Evolutionary conservation across 2,329 filamentous ascomycete genomes (phyloP).

Genomic region (Neofusicoccum cordaticola): DNA sequence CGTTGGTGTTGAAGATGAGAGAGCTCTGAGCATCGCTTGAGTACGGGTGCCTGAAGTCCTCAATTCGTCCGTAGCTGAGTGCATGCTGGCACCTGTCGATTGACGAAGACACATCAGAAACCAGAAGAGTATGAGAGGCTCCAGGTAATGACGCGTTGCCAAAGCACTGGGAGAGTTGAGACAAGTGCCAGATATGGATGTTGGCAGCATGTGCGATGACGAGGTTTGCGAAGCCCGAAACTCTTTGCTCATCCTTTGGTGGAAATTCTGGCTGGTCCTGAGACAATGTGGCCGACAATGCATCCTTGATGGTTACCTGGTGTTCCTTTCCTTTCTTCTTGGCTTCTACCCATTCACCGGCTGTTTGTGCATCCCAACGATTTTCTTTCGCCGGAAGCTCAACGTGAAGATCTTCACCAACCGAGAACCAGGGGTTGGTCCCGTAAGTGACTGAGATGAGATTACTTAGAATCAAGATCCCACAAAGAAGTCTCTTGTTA

Average conservation of each 20-base stretch:
- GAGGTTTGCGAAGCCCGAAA: slow-evolving; percentile 27
- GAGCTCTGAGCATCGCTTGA: slow-evolving; percentile 28
- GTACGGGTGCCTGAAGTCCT: slow-evolving; percentile 18
- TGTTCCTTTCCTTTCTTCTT: slow-evolving; percentile 9
- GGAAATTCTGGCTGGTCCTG: slow-evolving; percentile 17
- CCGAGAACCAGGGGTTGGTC: slow-evolving; percentile 31
- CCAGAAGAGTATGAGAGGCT: not conserved
- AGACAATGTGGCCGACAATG: slow-evolving; percentile 26
- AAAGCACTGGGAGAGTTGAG: slow-evolving; percentile 32
- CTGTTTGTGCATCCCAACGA: slow-evolving; percentile 30
- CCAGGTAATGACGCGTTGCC: slow-evolving; percentile 3
- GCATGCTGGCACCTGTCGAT: slow-evolving; percentile 27
- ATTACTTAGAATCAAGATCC: slow-evolving; percentile 33
- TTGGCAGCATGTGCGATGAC: slow-evolving; percentile 37
- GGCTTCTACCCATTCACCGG: slow-evolving; percentile 25
- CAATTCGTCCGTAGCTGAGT: slow-evolving; percentile 11
- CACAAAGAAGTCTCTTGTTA: slow-evolving; percentile 31
- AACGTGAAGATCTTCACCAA: slow-evolving; percentile 33
- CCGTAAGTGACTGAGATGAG: slow-evolving; percentile 33
- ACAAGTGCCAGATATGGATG: slow-evolving; percentile 35
- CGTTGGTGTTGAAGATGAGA: slow-evolving; percentile 35
- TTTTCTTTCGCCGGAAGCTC: slow-evolving; percentile 33
- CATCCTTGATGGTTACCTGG: slow-evolving; percentile 9
- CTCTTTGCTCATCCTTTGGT: slow-evolving; percentile 18
- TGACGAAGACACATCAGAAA: slow-evolving; percentile 22